A percentile compares a stretch with the other conserved stretches of the same genome.
Evolutionary conservation across 495 filamentous ascomycete genomes (phyloP).

Genomic region (Penicillium angulare): DNA sequence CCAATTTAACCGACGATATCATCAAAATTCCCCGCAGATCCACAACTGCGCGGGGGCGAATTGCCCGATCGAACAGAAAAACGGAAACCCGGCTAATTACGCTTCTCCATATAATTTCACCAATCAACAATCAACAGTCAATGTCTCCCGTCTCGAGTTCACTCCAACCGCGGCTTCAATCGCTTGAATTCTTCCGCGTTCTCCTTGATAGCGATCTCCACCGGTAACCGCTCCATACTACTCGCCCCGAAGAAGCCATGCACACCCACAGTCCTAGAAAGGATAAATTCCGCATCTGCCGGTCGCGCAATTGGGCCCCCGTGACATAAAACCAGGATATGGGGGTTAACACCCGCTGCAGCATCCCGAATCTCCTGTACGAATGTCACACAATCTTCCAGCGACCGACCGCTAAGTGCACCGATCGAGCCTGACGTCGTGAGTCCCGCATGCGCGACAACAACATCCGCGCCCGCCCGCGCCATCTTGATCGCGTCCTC

Average conservation of each 20-base stretch:
- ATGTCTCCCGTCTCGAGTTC: no score
- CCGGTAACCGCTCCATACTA: constrained; percentile 68
- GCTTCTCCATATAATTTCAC: background rate
- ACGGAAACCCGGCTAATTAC: constrained; percentile 18
- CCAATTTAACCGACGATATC: constrained; percentile 22
- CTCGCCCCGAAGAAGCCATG: constrained; percentile 73
- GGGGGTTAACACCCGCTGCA: constrained; percentile 48
- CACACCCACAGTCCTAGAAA: constrained; percentile 55
- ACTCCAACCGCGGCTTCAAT: constrained; percentile 26
- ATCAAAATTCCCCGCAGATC: constrained; percentile 7
- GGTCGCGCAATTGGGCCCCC: constrained; percentile 64
- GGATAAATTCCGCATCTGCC: constrained; percentile 60
- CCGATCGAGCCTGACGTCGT: constrained; percentile 66
- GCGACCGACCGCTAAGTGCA: constrained; percentile 53
- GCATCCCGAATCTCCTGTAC: constrained; percentile 64
- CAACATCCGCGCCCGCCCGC: constrained; percentile 60
- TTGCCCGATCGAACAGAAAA: constrained; percentile 21
- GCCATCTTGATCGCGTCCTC: constrained; percentile 60
- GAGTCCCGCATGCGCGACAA: constrained; percentile 69
- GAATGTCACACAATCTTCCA: constrained; percentile 58
- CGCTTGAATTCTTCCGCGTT: constrained; percentile 61
- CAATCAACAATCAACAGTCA: background rate
- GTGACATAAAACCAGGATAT: constrained; percentile 67
- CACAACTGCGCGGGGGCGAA: constrained; percentile 19
- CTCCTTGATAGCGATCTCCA: constrained; percentile 63